phyloP scores from a whole-genome alignment of 2,329 filamentous ascomycete species.

The Sporothrix globosa region DNA sequence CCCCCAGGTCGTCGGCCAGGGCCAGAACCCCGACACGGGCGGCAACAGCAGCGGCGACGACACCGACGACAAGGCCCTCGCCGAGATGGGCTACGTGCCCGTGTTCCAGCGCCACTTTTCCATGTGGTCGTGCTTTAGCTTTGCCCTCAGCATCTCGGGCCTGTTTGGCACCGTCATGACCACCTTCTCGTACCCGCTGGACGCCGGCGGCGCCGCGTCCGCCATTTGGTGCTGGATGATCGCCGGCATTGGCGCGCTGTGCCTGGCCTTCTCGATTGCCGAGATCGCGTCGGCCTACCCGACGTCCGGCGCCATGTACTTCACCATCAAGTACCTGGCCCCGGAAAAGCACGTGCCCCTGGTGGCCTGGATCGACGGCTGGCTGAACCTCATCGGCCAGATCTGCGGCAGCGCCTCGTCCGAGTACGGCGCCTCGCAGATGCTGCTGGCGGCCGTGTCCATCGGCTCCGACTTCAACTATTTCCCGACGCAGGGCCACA shows the following conservation, averaged over 20 bases:
- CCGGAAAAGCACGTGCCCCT: conserved; percentile 53
- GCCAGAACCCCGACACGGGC: neutral
- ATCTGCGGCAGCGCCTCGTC: conserved; percentile 59
- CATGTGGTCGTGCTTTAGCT: conserved; percentile 60
- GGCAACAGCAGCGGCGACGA: conserved; percentile 32
- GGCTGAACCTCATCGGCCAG: conserved; percentile 57
- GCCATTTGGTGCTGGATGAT: conserved; percentile 64
- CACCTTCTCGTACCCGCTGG: conserved; percentile 58
- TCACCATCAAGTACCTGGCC: conserved; percentile 59
- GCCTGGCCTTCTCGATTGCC: conserved; percentile 57
- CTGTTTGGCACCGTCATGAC: conserved; percentile 60
- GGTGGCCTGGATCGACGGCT: conserved; percentile 54
- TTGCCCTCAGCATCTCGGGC: conserved; percentile 60
- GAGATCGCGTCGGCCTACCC: conserved; percentile 63
- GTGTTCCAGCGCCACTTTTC: conserved; percentile 63
- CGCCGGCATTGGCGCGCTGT: conserved; percentile 59
- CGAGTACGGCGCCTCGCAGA: conserved; percentile 60
- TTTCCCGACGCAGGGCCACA: conserved; percentile 50
- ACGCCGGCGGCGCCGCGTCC: conserved; percentile 56
- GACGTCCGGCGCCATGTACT: conserved; percentile 55
- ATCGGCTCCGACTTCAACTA: conserved; percentile 55
- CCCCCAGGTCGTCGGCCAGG: neutral
- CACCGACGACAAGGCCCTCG: conserved; percentile 43
- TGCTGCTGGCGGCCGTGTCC: conserved; percentile 59
- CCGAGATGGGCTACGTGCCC: conserved; percentile 46